Evolutionary conservation across 1,284 basidiomycete species (phyloP), one percentile per base, ranked within the genome.

Genomic region (Vanrija sp.): DNA sequence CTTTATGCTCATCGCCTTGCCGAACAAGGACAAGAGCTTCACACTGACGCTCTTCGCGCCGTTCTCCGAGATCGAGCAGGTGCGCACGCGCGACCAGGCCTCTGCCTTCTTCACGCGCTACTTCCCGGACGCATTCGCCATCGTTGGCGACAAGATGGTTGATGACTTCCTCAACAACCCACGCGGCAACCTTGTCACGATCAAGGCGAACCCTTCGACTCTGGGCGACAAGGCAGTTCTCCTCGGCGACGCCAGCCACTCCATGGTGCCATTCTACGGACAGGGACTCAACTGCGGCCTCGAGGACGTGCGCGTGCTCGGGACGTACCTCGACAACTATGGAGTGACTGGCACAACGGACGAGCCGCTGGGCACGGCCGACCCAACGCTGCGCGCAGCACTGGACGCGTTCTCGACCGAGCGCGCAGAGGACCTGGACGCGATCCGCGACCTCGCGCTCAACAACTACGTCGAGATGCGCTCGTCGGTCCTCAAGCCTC

Each of bases 1-100:
- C 47, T 98, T 97, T 80, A 98, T 98, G 95, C 83, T 98, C 66
- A 97, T 98, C 68, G 96, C 92, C 18, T 84, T 98, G 48, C 92
- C 95, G 60, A 98, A 97, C 80, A 86, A 89, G 81, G 78, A 79
- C 60, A 69, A 75, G 37, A 77, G 75, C 8, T 80, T 81, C 65
- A 81, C 80, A 0, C 72, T 78, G 76, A 97, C 94, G 20, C 81
- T 98, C 57, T 98, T 98, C 78, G 89, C 91, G 51, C 92, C 93
- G 18, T 86, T 84, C 61, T 69, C 80, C 53, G 86, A 89, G 63
- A 84, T 97, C 66, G 84, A 86, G 75, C 79, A 79, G 57, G 79
- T 93, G 63, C 68, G 77, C 60, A 82, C 80, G 62, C 78, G 82
- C 64, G 81, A 84, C 58, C 76, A 78, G 44, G 84, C 88, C 62